These are phyloP conservation scores for Austroboletus niveus DNA, from an alignment of 1,284 basidiomycete genomes.

Conservation along the genomic window DNA sequence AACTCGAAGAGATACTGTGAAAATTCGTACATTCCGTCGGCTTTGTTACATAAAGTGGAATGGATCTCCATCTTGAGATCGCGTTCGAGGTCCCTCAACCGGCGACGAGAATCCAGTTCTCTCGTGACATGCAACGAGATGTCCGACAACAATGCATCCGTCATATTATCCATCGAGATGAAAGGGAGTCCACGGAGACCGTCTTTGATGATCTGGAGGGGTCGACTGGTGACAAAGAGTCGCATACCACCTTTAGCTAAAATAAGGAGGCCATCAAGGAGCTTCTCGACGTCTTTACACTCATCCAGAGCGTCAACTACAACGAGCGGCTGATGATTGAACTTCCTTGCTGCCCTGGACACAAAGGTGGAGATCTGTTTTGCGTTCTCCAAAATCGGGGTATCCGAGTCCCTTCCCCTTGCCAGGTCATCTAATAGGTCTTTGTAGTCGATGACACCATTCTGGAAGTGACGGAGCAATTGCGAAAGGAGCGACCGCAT, in stretches of 20 bases:
- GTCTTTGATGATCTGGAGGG: conserved; percentile 8
- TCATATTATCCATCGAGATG: conserved; percentile 7
- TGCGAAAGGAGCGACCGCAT: too few relatives aligned
- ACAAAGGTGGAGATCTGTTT: conserved; percentile 3
- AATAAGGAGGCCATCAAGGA: background rate
- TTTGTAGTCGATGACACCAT: too few relatives aligned
- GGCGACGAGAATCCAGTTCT: conserved; percentile 10
- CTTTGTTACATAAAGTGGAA: too few relatives aligned
- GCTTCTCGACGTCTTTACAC: conserved; percentile 6
- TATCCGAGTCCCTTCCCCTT: background rate
- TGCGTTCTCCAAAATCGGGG: background rate
- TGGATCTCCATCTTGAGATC: too few relatives aligned
- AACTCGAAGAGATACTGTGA: too few relatives aligned
- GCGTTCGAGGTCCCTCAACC: background rate
- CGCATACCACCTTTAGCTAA: conserved; percentile 1
- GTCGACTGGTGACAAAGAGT: conserved; percentile 13
- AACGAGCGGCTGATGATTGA: conserved; percentile 1
- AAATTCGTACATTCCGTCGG: too few relatives aligned
- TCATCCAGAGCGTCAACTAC: conserved; percentile 14
- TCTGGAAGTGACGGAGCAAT: too few relatives aligned
- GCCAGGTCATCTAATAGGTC: too few relatives aligned
- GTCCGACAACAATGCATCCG: conserved; percentile 1
- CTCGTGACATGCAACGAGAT: conserved; percentile 12
- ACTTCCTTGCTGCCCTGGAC: background rate
- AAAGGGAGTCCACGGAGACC: background rate